These are phyloP conservation scores for Nakazawaea holstii DNA, from an alignment of 805 yeast genomes.

Conservation along the genomic window DNA sequence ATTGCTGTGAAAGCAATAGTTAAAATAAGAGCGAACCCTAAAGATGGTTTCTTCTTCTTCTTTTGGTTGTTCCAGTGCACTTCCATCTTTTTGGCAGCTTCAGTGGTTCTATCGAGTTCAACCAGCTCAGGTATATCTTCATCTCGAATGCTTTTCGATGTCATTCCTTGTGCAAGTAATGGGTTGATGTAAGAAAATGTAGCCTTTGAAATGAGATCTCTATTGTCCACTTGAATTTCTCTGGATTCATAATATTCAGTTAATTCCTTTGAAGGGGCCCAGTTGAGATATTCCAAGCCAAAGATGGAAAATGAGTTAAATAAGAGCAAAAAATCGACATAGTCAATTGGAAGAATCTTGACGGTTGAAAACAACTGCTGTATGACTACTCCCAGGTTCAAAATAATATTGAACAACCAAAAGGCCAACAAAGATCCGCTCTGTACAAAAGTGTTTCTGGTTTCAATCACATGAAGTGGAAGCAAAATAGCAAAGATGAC, in stretches of 20 bases:
- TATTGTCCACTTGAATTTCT: slow-evolving; percentile 20
- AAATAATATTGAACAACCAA: slow-evolving; percentile 29
- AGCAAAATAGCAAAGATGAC: slow-evolving; percentile 22
- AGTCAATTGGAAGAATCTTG: slow-evolving; percentile 16
- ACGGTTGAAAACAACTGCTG: slow-evolving; percentile 10
- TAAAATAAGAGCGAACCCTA: slow-evolving; percentile 28
- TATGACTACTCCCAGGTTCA: slow-evolving; percentile 8
- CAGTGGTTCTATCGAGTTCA: slow-evolving; percentile 26
- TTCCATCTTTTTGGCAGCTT: slow-evolving; percentile 24
- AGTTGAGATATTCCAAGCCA: slow-evolving; percentile 28
- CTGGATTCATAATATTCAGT: slow-evolving; percentile 26
- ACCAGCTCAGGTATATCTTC: slow-evolving; percentile 39
- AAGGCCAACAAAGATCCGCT: slow-evolving; percentile 32
- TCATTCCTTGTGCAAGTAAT: slow-evolving; percentile 65
- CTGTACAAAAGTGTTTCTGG: slow-evolving; percentile 32
- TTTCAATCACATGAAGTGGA: slow-evolving; percentile 41
- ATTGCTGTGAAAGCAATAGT: slow-evolving; percentile 33
- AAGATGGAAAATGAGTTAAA: slow-evolving; percentile 27
- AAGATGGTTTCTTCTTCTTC: slow-evolving; percentile 21
- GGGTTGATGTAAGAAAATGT: slow-evolving; percentile 91
- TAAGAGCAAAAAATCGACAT: slow-evolving; percentile 35
- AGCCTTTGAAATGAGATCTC: slow-evolving; percentile 68
- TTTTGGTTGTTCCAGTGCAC: slow-evolving; percentile 31
- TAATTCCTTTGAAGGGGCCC: slow-evolving; percentile 37
- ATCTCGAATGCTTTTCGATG: slow-evolving; percentile 23